These are phyloP conservation scores for Proliferodiscus dingleyae DNA, from an alignment of 2,329 filamentous ascomycete genomes.

Conservation along the genomic window DNA sequence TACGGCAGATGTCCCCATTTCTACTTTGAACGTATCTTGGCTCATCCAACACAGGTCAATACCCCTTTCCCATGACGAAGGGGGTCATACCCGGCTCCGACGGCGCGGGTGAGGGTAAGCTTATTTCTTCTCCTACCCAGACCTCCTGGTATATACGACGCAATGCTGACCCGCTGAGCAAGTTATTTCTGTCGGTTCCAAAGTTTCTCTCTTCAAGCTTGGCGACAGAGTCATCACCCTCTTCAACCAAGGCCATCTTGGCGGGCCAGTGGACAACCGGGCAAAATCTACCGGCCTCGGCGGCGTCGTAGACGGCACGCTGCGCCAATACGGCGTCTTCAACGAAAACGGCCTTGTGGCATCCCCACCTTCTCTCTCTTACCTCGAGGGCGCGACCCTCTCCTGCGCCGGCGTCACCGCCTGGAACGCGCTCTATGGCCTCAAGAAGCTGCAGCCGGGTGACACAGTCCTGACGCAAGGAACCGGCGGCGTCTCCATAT, in stretches of 20 bases:
- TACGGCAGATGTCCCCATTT: too few relatives aligned
- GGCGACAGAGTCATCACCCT: conserved; percentile 56
- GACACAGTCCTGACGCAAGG: conserved; percentile 39
- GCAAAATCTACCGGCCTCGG: conserved; percentile 47
- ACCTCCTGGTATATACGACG: too few relatives aligned
- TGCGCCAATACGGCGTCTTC: conserved; percentile 45
- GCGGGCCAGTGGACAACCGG: conserved; percentile 19
- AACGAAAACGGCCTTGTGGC: conserved; percentile 54
- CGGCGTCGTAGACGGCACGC: conserved; percentile 45
- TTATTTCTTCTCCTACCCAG: too few relatives aligned
- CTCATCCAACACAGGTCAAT: conserved; percentile 16
- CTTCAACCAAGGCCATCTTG: conserved; percentile 44
- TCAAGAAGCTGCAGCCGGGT: conserved; percentile 31
- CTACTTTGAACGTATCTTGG: background rate
- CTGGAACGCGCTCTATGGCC: conserved; percentile 55
- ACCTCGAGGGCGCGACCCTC: conserved; percentile 44
- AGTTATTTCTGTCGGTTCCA: conserved; percentile 46
- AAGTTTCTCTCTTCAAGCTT: conserved; percentile 53
- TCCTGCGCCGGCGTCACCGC: conserved; percentile 49
- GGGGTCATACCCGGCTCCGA: conserved; percentile 35
- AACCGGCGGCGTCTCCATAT: conserved; percentile 38
- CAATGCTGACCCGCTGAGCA: too few relatives aligned
- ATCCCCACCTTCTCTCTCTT: conserved; percentile 46
- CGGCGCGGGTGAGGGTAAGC: conserved; percentile 42
- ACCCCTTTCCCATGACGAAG: conserved; percentile 23